Evolutionary conservation across 768 basidiomycete genomes (phyloP).

Genomic region (Epithele typhae): DNA sequence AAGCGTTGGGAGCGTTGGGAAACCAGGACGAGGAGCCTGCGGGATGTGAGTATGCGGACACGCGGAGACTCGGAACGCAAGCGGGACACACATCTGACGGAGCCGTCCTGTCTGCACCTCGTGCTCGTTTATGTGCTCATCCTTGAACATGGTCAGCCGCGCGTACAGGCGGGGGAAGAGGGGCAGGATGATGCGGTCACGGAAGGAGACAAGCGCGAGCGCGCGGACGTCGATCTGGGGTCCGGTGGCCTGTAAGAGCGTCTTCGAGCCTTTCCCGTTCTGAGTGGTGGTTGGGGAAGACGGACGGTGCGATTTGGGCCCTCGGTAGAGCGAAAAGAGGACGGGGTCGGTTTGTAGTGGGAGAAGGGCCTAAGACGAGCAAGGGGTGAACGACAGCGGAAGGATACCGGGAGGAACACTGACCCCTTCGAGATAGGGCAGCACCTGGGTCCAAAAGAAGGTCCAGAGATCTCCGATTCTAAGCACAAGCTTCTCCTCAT

Average conservation of each 20-base stretch:
- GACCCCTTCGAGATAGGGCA: conserved; percentile 86
- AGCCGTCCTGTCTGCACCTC: conserved; percentile 64
- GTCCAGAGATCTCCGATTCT: conserved; percentile 89
- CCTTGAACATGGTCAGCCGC: conserved; percentile 50
- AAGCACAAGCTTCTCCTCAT: conserved; percentile 73
- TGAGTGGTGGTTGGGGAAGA: conserved; percentile 49
- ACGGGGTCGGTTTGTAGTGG: conserved; percentile 59
- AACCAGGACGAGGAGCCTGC: conserved; percentile 70
- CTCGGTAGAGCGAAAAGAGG: conserved; percentile 64
- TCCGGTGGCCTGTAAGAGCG: conserved; percentile 29
- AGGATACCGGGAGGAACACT: conserved; percentile 33
- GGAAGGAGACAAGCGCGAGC: conserved; percentile 72
- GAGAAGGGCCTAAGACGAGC: conserved; percentile 42
- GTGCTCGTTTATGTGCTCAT: conserved; percentile 50
- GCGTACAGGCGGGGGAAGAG: conserved; percentile 50
- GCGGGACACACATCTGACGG: conserved; percentile 63
- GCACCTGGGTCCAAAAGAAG: conserved; percentile 89
- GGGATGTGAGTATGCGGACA: background rate
- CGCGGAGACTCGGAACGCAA: background rate
- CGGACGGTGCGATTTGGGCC: conserved; percentile 45
- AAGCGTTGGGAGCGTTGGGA: conserved; percentile 61
- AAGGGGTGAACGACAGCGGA: conserved; percentile 27
- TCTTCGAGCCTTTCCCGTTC: conserved; percentile 39
- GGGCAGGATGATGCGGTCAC: conserved; percentile 76
- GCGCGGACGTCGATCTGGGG: conserved; percentile 74